Evolutionary conservation across 2,329 filamentous ascomycete genomes (phyloP).

Genomic region (Nigrospora osmanthi): DNA sequence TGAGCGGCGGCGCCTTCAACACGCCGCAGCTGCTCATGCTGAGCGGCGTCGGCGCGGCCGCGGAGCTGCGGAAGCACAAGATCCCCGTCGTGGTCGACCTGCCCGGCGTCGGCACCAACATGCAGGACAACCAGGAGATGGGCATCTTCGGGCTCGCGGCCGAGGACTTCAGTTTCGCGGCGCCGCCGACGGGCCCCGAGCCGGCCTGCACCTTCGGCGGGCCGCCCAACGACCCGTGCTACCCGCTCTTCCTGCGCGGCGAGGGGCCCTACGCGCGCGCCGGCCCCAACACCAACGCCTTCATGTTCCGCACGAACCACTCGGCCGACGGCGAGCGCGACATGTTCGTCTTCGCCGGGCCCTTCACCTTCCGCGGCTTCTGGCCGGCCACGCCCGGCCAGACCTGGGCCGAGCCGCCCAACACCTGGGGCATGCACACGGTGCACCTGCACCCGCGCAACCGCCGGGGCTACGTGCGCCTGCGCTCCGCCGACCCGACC

Average conservation of each 20-base stretch:
- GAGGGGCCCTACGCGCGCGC: conserved; percentile 3
- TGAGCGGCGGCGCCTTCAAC: conserved; percentile 20
- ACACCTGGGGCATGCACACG: conserved; percentile 24
- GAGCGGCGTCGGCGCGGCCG: conserved; percentile 20
- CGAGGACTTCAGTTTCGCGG: conserved; percentile 2
- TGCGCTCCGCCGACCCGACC: conserved; percentile 47
- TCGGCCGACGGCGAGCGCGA: conserved; percentile 8
- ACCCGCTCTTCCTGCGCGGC: conserved; percentile 6
- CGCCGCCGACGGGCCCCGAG: conserved; percentile 5
- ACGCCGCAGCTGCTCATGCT: conserved; percentile 24
- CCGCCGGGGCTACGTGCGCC: conserved; percentile 35
- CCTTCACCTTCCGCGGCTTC: conserved; percentile 10
- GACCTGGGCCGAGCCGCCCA: conserved; percentile 11
- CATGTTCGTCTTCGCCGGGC: conserved; percentile 8
- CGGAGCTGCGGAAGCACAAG: conserved; percentile 12
- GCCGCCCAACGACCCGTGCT: conserved; percentile 9
- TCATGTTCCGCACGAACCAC: conserved; percentile 7
- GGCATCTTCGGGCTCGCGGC: conserved; percentile 8
- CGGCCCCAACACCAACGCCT: conserved; percentile 11
- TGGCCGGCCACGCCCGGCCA: conserved; percentile 7
- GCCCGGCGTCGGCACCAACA: conserved; percentile 23
- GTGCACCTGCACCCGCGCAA: conserved; percentile 38
- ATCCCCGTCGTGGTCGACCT: conserved; percentile 20
- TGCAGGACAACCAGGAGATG: conserved; percentile 17
- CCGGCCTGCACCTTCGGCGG: conserved; percentile 10